Evolutionary conservation across 1,284 basidiomycete species (phyloP), one percentile per base, ranked within the genome.

Genomic region (Cryptococcus sp.): DNA sequence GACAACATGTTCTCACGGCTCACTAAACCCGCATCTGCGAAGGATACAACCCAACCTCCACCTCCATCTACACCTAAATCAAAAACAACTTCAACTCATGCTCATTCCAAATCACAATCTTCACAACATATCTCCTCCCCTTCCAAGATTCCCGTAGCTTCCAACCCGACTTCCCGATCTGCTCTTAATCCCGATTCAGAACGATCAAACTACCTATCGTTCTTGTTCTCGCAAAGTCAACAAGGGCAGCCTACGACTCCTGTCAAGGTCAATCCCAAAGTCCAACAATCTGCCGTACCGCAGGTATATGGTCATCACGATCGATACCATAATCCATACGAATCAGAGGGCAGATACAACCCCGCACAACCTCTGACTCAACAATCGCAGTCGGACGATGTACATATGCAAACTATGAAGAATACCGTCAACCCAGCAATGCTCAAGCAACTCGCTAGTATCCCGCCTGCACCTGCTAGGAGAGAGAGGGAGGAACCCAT

Each of bases 381-480:
- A 34, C 10, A 9, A 16, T 9, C 32, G 10, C 9, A 62, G 5
- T 56, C 54, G 10, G 69, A 70, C 40, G 75, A 77, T 49, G 60
- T 76, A n/a, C 73, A 74, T 53, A 76, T 76, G 74, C 62, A 66
- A 56, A 76, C 75, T 3, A 67, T 73, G 56, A 74, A 73, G 53
- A 69, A 64, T 39, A 65, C 61, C 5, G 52, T 72, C 57, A 66
- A 65, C 46, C 70, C 73, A 1, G 60, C 62, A 13, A 56, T 68
- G 56, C 74, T 86, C 82, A 56, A 84, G 71, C 55, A 88, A 71
- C 70, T 89, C 22, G 52, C 59, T 36, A 45, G 19, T 9, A 50
- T 50, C 45, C 59, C 53, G 22, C 55, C 61, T 24, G 36, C 60
- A 5, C 32, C 56, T 5, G 9, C 32, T 16, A 34, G 16, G 32